Conservation (phyloP, 192 early-diverging fungal species). For the Backusella sp. region DNA sequence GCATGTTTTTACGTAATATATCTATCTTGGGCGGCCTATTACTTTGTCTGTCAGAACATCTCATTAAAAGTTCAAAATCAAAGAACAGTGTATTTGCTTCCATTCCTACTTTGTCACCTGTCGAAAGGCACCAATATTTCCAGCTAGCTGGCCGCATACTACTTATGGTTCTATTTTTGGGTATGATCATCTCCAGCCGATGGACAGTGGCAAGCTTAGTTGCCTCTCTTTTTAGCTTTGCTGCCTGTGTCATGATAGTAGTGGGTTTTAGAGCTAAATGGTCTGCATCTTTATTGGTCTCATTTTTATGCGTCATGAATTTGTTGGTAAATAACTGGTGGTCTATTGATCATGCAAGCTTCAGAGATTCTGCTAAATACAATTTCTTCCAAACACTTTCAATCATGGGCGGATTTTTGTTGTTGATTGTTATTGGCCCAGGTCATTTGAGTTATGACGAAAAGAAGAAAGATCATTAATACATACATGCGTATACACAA, state of each 20-base stretch:
- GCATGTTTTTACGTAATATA: slow-evolving; percentile 87
- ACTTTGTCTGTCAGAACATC: slow-evolving; percentile 86
- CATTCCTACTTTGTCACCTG: slow-evolving; percentile 81
- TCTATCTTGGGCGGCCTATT: slow-evolving; percentile 91
- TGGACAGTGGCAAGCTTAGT: slow-evolving; percentile 67
- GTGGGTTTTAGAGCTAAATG: slow-evolving; percentile 98
- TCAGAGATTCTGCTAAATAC: slow-evolving; percentile 92
- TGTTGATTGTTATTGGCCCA: slow-evolving; percentile 87
- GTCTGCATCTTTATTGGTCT: slow-evolving; percentile 89
- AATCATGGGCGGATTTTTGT: slow-evolving; percentile 83
- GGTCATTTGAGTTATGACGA: slow-evolving; percentile 30
- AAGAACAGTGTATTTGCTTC: slow-evolving; percentile 81
- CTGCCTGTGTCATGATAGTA: slow-evolving; percentile 90
- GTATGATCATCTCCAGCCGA: slow-evolving; percentile 84
- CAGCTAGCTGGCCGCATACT: slow-evolving; percentile 89
- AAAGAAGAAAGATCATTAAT: slow-evolving; percentile 37
- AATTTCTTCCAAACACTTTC: slow-evolving; percentile 98
- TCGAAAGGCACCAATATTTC: slow-evolving; percentile 82
- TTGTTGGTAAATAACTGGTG: slow-evolving; percentile 96
- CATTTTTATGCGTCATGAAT: slow-evolving; percentile 88
- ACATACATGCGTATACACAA: neutral
- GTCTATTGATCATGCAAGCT: slow-evolving; percentile 57
- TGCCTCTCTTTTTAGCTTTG: slow-evolving; percentile 71
- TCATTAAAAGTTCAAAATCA: slow-evolving; percentile 40
- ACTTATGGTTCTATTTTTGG: slow-evolving; percentile 89